Percentiles rank a stretch among this genome's conserved stretches.
These are phyloP conservation scores for Pleurotus sapidus DNA, from an alignment of 768 basidiomycete genomes.

Conservation along the genomic window DNA sequence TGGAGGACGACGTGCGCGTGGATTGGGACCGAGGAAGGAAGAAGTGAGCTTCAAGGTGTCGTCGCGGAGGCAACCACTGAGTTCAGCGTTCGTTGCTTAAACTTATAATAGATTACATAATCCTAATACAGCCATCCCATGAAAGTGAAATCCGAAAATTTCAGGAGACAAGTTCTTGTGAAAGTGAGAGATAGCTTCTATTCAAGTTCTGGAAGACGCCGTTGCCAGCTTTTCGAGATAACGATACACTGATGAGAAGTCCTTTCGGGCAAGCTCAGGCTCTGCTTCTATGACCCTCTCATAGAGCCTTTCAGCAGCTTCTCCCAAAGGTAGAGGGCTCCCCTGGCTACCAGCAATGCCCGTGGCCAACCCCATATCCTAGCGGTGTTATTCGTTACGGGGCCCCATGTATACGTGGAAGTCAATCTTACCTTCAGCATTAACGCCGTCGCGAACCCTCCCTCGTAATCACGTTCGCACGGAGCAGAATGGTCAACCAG, in stretches of 20 bases:
- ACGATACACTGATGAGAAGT: slow-evolving; percentile 81
- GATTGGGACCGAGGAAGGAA: slow-evolving; percentile 3
- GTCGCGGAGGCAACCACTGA: slow-evolving; percentile 7
- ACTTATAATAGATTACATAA: slow-evolving; percentile 7
- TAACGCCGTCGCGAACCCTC: slow-evolving; percentile 79
- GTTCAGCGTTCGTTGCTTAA: slow-evolving; percentile 4
- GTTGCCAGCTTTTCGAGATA: slow-evolving; percentile 41
- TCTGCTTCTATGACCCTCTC: slow-evolving; percentile 44
- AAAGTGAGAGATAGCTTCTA: background rate
- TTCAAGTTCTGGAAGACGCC: slow-evolving; percentile 7
- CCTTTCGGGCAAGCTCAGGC: slow-evolving; percentile 63
- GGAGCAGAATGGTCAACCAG: slow-evolving; percentile 73
- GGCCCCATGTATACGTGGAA: slow-evolving; percentile 4
- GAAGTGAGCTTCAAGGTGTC: background rate
- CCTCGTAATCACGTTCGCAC: slow-evolving; percentile 79
- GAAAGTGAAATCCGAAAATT: background rate
- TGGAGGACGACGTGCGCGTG: slow-evolving; percentile 5
- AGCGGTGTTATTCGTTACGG: slow-evolving; percentile 2
- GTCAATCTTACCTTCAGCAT: slow-evolving; percentile 69
- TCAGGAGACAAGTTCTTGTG: slow-evolving; percentile 3
- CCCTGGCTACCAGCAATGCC: slow-evolving; percentile 50
- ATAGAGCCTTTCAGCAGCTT: slow-evolving; percentile 65
- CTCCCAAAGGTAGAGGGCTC: slow-evolving; percentile 62
- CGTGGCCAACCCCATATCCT: slow-evolving; percentile 86
- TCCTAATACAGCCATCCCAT: background rate